Conservation (phyloP, 352 stramenopile species). For the Pythium rhizo-oryzae region DNA sequence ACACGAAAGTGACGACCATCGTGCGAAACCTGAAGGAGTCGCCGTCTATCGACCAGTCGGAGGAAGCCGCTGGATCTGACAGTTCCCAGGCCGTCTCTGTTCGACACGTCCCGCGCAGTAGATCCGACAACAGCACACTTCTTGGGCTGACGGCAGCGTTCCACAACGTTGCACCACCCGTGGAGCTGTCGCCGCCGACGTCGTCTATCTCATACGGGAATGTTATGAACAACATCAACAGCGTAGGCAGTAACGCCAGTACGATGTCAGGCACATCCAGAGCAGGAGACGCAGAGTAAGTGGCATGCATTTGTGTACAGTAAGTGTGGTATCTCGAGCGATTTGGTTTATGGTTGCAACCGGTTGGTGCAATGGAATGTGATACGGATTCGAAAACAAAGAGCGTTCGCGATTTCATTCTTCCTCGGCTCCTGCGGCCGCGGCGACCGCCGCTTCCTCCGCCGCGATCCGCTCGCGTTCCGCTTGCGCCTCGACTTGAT, state of each 20-base stretch:
- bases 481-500: conserved; percentile 47
- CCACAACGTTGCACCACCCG: not conserved
- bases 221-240: conserved; percentile 17
- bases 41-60: conserved; percentile 5
- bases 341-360: not conserved
- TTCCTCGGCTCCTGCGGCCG: conserved; percentile 12
- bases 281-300: conserved; percentile 4
- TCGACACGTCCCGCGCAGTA: not conserved
- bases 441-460: conserved; percentile 36
- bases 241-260: conserved; percentile 26
- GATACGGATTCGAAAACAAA: not conserved
- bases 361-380: not conserved
- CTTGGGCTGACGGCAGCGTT: conserved; percentile 21
- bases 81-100: conserved; percentile 4
- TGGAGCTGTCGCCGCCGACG: conserved; percentile 3
- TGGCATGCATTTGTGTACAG: conserved; percentile 19
- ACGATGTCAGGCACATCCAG: conserved; percentile 25
- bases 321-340: not conserved
- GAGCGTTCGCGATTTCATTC: not conserved
- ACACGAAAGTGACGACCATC: conserved; percentile 82
- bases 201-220: not conserved
- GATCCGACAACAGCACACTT: conserved; percentile 26
- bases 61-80: conserved; percentile 11
- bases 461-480: conserved; percentile 43
- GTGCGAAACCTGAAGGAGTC: conserved; percentile 42